Base-by-base conservation (phyloP, 1,284 basidiomycete species). In the Pseudozyma hubeiensis region DNA sequence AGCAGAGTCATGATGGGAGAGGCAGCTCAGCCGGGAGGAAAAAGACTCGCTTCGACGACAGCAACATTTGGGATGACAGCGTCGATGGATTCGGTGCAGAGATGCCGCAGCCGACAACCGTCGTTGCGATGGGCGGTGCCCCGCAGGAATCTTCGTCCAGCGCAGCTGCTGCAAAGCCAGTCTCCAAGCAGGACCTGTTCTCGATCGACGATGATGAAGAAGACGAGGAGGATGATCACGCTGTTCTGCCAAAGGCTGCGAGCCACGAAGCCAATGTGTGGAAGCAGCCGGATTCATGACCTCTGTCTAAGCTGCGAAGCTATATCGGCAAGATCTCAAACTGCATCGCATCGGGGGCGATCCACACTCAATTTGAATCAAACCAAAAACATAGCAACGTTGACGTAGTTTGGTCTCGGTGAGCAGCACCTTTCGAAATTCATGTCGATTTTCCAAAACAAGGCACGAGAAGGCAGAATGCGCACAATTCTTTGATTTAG, bases 191-290 rank as follows among this genome's bases (percentile, higher is more conserved):
- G 40, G 58, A 67, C n/a, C 53, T 76, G 16, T 78, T 74, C 35
- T 61, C 64, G 7, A 78, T 78, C 40, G 76, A 78, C 30, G 75
- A 78, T 41, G 74, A 78, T 6, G 75, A 76, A 5, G 61, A 64
- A 6, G 59, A 66, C 8, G 75, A 75, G 1, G 69, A 52, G 7
- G 60, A 55, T 10, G 57, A 56, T 0, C 16, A 41, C 19, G 34
- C 37, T 5, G 30, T 39, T 6, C 29, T n/a, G 17, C 16, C 14
- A 17, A 9, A 50, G 6, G 53, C 49, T 0, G 33, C 13, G 24
- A 0, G 40, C 9, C 53, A 53, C 5, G 58, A 47, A 17, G 6
- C 49, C 3, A 53, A 59, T 19, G 65, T 53, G 7, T 68, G 60
- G 65, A 68, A 57, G 43, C 59, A 59, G 17, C 37, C 46, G 13